Evolutionary conservation across 2,329 filamentous ascomycete species (phyloP).

Genomic region (Plenodomus lindquistii): DNA sequence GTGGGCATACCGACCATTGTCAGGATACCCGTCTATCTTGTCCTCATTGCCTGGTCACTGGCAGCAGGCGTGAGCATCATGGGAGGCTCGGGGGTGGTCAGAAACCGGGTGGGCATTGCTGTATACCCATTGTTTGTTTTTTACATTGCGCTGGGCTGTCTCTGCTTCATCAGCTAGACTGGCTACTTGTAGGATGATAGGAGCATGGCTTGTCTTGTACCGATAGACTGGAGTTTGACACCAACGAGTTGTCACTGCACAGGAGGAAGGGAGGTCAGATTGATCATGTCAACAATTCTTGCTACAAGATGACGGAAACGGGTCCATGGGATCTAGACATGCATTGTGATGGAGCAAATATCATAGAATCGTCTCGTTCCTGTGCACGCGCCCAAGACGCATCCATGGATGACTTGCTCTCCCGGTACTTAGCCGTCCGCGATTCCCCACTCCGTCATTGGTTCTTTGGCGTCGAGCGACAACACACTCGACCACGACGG

Average conservation of each 20-base stretch:
- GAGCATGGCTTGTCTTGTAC: conserved; percentile 3
- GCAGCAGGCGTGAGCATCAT: conserved; percentile 95
- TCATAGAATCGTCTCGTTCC: conserved; percentile 1
- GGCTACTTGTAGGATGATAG: conserved; percentile 3
- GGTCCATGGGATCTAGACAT: background rate
- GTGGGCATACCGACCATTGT: conserved; percentile 77
- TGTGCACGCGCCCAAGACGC: conserved; percentile 12
- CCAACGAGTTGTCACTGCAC: background rate
- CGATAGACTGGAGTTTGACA: background rate
- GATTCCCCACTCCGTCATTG: conserved; percentile 36
- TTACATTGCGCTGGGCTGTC: conserved; percentile 87
- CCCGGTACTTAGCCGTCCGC: conserved; percentile 18
- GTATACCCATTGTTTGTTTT: conserved; percentile 96
- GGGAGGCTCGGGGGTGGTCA: conserved; percentile 91
- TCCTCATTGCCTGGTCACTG: conserved; percentile 88
- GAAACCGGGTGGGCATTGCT: conserved; percentile 89
- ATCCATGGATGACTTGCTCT: conserved; percentile 2
- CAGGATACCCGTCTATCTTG: conserved; percentile 85
- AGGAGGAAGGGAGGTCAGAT: too few species aligned
- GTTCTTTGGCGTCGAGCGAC: conserved; percentile 21
- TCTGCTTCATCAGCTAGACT: conserved; percentile 91
- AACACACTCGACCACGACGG: conserved; percentile 26
- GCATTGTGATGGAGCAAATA: background rate
- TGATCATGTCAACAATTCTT: background rate
- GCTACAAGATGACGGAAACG: background rate